Percentiles rank a stretch among this genome's conserved stretches.
Conservation (phyloP, 768 basidiomycete species). For the Phaeotremella fagi region DNA sequence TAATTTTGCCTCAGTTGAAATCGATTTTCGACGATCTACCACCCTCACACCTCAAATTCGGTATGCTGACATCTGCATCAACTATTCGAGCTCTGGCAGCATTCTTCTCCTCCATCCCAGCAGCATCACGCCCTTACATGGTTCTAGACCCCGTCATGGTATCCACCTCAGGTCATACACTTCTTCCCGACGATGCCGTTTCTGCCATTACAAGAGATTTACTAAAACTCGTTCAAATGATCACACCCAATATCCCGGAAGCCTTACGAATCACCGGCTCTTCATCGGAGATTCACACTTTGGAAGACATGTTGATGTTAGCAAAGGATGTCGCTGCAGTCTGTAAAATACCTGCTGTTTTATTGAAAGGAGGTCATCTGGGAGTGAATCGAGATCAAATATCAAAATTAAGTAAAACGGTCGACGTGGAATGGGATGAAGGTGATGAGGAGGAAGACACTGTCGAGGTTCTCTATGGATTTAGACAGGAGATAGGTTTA, state of each 20-base stretch:
- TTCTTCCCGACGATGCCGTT: slow-evolving; percentile 66
- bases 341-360: slow-evolving; percentile 57
- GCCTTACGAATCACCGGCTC: slow-evolving; percentile 57
- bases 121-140: slow-evolving; percentile 53
- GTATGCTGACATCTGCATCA: slow-evolving; percentile 71
- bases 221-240: slow-evolving; percentile 63
- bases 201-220: slow-evolving; percentile 59
- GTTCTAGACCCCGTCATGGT: slow-evolving; percentile 89
- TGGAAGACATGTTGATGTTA: slow-evolving; percentile 59
- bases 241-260: slow-evolving; percentile 84
- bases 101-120: slow-evolving; percentile 53
- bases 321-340: slow-evolving; percentile 52
- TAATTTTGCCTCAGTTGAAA: slow-evolving; percentile 54
- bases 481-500: slow-evolving; percentile 58
- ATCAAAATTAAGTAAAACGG: slow-evolving; percentile 32
- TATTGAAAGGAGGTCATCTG: slow-evolving; percentile 84
- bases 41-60: slow-evolving; percentile 73
- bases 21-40: slow-evolving; percentile 69
- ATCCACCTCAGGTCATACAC: slow-evolving; percentile 77
- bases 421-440: slow-evolving; percentile 42
- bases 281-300: slow-evolving; percentile 32
- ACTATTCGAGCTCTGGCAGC: slow-evolving; percentile 56
- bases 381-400: slow-evolving; percentile 54
- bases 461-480: slow-evolving; percentile 28
- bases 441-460: slow-evolving; percentile 30